Evolutionary conservation across 257 asterid species (phyloP), one percentile per base, ranked within the genome.

Genomic region (Solanum clarkiae): DNA sequence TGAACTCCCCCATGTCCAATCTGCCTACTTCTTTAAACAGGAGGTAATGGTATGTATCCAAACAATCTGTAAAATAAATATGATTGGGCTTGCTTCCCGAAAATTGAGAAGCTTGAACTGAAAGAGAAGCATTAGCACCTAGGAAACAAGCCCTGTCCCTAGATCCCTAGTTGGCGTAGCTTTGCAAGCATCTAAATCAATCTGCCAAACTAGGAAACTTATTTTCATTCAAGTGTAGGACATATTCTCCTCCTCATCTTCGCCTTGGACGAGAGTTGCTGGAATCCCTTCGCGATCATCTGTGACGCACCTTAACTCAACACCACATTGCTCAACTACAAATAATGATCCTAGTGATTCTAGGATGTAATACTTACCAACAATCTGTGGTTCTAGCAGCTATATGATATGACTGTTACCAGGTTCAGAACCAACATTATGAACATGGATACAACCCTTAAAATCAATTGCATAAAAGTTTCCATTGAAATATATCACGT

Each of bases 341-440:
- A 70, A 72, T 72, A 72, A 72, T 53, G 56, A 72, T 45, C 57
- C 80, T 45, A 72, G 32, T 72, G 81, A 72, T 45, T 72, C 57
- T 72, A 72, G 80, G 29, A 40, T 70, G 54, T 70, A 40, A 10
- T 18, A 42, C 18, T 10, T 11, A 11, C 11, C 10, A 36, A 5
- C 26, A 40, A 10, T 20, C 17, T 36, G 0, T 6, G 2, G 36
- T 10, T 49, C 1, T 71, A 71, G 80, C 11, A n/a, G 32, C 4
- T 5, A 6, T 42, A 71, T 7, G 17, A 7, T 1, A n/a, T 11
- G 20, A 11, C 0, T 18, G 6, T 10, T n/a, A 18, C 16, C 3
- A 16, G 26, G 4, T 40, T 42, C 10, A 40, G 29, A 11, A 10
- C 29, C 53, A 2, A 70, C 54, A 70, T 71, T 36, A 11, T 54